These are phyloP conservation scores for Epithele typhae DNA, from an alignment of 768 basidiomycete species.

Conservation along the genomic window DNA sequence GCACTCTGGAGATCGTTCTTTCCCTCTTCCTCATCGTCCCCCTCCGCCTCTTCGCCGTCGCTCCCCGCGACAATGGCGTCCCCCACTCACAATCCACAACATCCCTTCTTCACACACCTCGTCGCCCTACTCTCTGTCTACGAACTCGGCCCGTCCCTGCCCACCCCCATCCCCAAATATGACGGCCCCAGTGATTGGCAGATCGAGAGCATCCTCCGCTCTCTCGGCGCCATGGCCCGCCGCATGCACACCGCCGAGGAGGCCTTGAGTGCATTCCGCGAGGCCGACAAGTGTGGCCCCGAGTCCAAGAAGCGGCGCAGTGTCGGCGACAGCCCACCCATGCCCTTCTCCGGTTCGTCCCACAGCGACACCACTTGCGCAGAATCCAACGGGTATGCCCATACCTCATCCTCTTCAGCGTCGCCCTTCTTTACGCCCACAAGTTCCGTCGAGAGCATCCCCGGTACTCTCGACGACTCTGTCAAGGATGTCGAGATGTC, in stretches of 20 bases:
- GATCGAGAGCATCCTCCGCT: constrained; percentile 52
- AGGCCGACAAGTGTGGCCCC: constrained; percentile 35
- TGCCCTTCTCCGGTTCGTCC: constrained; percentile 17
- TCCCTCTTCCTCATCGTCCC: constrained; percentile 4
- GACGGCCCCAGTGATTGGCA: constrained; percentile 55
- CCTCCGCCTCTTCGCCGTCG: not conserved
- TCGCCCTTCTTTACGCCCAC: constrained; percentile 24
- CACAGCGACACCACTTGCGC: constrained; percentile 14
- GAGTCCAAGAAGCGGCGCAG: constrained; percentile 43
- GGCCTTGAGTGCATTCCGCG: constrained; percentile 35
- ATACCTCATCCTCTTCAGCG: constrained; percentile 11
- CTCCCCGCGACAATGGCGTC: constrained; percentile 30
- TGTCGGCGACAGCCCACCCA: constrained; percentile 27
- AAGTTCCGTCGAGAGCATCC: constrained; percentile 23
- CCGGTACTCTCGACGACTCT: constrained; percentile 13
- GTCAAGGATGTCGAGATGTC: constrained; percentile 21
- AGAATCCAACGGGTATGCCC: constrained; percentile 11
- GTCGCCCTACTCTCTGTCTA: constrained; percentile 56
- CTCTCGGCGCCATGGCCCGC: constrained; percentile 44
- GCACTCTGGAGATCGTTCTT: not conserved
- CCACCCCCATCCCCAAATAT: constrained; percentile 49
- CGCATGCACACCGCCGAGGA: constrained; percentile 58
- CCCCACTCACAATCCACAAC: constrained; percentile 20
- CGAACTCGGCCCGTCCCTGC: constrained; percentile 44
- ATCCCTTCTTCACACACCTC: constrained; percentile 49